Percentiles rank a stretch among this genome's conserved stretches.
Conservation (phyloP, 352 stramenopile species). For the Hyaloperonospora brassicae region DNA sequence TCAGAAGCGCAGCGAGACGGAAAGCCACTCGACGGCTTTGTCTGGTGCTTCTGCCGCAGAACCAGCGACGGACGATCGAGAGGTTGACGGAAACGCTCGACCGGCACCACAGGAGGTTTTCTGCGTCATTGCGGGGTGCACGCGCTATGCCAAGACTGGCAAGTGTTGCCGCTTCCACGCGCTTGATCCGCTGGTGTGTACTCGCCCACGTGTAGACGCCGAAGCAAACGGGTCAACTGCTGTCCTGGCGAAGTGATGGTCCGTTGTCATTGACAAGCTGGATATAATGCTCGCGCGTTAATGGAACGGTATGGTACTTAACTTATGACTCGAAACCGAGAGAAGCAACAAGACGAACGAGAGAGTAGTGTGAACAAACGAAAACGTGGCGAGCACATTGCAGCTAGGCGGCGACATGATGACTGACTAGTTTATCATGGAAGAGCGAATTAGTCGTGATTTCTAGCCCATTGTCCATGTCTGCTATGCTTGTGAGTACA, state of each 20-base stretch:
- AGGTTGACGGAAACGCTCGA: conserved; percentile 9
- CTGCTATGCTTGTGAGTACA: too few species aligned
- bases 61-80: conserved; percentile 5
- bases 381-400: conserved; percentile 3
- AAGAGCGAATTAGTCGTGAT: conserved; percentile 4
- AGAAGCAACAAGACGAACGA: conserved; percentile 4
- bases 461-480: not conserved
- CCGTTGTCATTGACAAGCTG: not conserved
- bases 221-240: not conserved
- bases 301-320: conserved; percentile 7
- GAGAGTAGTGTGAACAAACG: not conserved
- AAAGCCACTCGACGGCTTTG: conserved; percentile 20
- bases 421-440: not conserved
- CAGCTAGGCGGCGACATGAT: not conserved
- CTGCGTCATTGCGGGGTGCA: conserved; percentile 34
- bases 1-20: conserved; percentile 32
- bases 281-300: too few species aligned
- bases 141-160: conserved; percentile 54
- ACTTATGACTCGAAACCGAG: conserved; percentile 26
- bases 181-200: conserved; percentile 18
- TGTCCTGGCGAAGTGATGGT: conserved; percentile 9
- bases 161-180: conserved; percentile 61
- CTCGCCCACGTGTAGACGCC: not conserved
- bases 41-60: not conserved
- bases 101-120: conserved; percentile 44